These are phyloP conservation scores for Acanthamoeba royreba DNA, from an alignment of 208 protist genomes.

Conservation along the genomic window DNA sequence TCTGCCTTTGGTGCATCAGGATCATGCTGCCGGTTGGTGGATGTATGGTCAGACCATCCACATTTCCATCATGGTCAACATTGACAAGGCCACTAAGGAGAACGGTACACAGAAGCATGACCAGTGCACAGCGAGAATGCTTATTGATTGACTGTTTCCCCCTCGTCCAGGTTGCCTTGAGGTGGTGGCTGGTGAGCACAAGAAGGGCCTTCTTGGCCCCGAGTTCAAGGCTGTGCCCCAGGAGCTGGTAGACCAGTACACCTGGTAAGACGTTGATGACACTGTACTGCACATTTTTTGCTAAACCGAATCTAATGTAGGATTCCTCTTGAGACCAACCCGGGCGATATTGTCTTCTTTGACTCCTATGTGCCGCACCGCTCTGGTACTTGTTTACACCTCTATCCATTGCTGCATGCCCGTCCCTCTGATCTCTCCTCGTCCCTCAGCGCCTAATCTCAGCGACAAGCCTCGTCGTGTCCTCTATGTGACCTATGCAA, in stretches of 20 bases:
- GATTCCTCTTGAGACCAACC: conserved; percentile 38
- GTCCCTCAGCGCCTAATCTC: conserved; percentile 34
- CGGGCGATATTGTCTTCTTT: conserved; percentile 62
- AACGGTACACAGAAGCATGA: not conserved
- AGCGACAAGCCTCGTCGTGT: not conserved
- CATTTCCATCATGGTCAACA: conserved; percentile 51
- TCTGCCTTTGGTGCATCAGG: no score
- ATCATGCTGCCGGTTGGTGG: conserved; percentile 44
- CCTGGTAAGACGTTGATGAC: not conserved
- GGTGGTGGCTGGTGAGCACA: conserved; percentile 49
- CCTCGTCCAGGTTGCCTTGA: conserved; percentile 31
- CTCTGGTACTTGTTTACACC: not conserved
- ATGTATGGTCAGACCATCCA: conserved; percentile 51
- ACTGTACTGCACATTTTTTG: not conserved
- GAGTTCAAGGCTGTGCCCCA: conserved; percentile 37
- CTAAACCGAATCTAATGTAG: not conserved
- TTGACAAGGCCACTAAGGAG: conserved; percentile 31
- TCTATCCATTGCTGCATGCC: not conserved
- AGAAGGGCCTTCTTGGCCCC: conserved; percentile 40
- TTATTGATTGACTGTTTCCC: not conserved
- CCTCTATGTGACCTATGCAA: conserved; percentile 52
- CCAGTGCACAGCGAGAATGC: not conserved
- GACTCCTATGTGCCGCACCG: conserved; percentile 56
- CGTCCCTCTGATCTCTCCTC: not conserved
- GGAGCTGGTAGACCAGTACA: not conserved